These are phyloP conservation scores for Boletus insuetus DNA, from an alignment of 768 basidiomycete species.

Conservation along the genomic window DNA sequence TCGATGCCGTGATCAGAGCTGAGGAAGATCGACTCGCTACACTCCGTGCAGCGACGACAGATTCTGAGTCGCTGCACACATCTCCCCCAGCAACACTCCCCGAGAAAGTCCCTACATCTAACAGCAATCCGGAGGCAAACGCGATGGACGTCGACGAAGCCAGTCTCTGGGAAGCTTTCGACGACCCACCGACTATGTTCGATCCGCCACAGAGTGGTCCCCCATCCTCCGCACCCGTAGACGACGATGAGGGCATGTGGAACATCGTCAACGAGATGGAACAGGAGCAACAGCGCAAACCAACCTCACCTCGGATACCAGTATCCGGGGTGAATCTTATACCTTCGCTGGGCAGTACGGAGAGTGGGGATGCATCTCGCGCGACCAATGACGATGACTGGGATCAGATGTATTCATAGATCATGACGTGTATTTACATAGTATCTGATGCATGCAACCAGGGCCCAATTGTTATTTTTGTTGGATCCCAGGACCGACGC, in stretches of 20 bases:
- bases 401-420: conserved; percentile 63
- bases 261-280: conserved; percentile 60
- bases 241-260: conserved; percentile 73
- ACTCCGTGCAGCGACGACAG: conserved; percentile 14
- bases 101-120: conserved; percentile 4
- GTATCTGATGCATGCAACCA: too few relatives aligned
- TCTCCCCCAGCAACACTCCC: conserved; percentile 2
- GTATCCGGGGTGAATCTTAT: conserved; percentile 22
- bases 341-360: conserved; percentile 9
- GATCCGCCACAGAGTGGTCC: conserved; percentile 5
- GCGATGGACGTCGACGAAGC: conserved; percentile 38
- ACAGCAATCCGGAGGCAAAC: conserved; percentile 3
- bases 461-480: too few relatives aligned
- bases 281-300: conserved; percentile 15
- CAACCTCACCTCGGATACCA: conserved; percentile 16
- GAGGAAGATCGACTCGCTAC: conserved; percentile 38
- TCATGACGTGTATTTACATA: too few relatives aligned
- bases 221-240: conserved; percentile 2
- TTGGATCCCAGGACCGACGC: too few relatives aligned
- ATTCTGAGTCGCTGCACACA: not conserved
- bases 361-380: conserved; percentile 11
- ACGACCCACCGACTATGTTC: conserved; percentile 4
- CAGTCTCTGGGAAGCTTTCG: conserved; percentile 35
- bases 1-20: conserved; percentile 48
- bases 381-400: conserved; percentile 49